Evolutionary conservation across 345 rosid genomes (phyloP), one percentile per base, ranked within the genome.

Genomic region (Gossypium arboreum): DNA sequence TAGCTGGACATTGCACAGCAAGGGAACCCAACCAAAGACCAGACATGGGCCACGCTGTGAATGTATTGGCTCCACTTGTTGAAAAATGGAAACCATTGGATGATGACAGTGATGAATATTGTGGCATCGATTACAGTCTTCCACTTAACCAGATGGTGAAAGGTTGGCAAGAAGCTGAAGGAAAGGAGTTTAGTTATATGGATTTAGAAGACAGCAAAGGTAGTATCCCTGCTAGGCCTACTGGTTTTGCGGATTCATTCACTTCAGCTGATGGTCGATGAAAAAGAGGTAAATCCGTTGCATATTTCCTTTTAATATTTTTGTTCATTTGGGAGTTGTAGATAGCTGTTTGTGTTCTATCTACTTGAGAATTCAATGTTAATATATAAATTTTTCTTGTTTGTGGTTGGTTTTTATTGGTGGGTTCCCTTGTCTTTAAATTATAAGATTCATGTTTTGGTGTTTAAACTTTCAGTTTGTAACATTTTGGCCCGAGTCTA

Each of bases 81-180:
- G 91, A 87, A 47, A 86, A 87, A 80, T 91, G 96, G 96, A 91
- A 86, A 77, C 91, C 96, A 2, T 70, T 82, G 44, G 82, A 81
- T 24, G 86, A 89, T 45, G 90, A 85, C 7, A 66, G 70, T 0
- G 96, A 87, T 60, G 96, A 87, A 50, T 91, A 86, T 68, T 81
- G 89, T 7, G 96, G 96, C 45, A 89, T 91, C 22, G 93, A 91
- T 75, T 89, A 91, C 79, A 91, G 89, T 81, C 90, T 91, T 34
- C 93, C 96, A 3, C 86, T 91, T 70, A 86, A 80, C 70, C 96
- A 91, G 78, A 87, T 91, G 91, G 93, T 91, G 66, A 91, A 91
- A 81, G 91, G 82, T 63, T 91, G 93, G 96, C 93, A 91, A 75
- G 93, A 87, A 77, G 85, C 91, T 0, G 96, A 91, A 80, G 90